Percentiles rank a stretch among this genome's conserved stretches.
phyloP scores from a whole-genome alignment of 2,329 filamentous ascomycete species.

The Coleophoma crateriformis region DNA sequence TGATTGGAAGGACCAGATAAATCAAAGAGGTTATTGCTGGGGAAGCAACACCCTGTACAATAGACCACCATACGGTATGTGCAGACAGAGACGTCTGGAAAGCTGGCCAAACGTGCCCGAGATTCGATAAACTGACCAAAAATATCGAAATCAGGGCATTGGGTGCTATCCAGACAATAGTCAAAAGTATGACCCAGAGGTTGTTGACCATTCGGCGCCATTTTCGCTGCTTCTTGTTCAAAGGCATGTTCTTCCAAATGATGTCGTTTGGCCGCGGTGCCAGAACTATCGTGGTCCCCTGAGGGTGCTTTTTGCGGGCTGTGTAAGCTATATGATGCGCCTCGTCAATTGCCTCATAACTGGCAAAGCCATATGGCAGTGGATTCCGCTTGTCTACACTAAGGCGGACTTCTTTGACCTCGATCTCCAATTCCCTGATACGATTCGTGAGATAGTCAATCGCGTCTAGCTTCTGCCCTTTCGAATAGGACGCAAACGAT shows the following conservation, averaged over 20 bases:
- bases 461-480: slow-evolving; percentile 77
- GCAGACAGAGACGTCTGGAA: slow-evolving; percentile 62
- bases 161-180: slow-evolving; percentile 80
- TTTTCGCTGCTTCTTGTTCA: slow-evolving; percentile 62
- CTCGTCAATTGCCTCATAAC: slow-evolving; percentile 81
- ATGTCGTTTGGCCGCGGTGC: slow-evolving; percentile 87
- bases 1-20: slow-evolving; percentile 81
- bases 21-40: slow-evolving; percentile 83
- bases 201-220: slow-evolving; percentile 75
- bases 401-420: slow-evolving; percentile 78
- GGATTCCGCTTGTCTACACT: slow-evolving; percentile 83
- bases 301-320: slow-evolving; percentile 72
- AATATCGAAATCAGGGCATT: slow-evolving; percentile 96
- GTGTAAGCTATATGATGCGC: slow-evolving; percentile 84
- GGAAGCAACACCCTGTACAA: slow-evolving; percentile 87
- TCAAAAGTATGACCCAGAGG: slow-evolving; percentile 77
- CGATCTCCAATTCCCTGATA: slow-evolving; percentile 74
- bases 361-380: slow-evolving; percentile 90
- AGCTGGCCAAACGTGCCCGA: slow-evolving; percentile 72
- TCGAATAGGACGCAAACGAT: slow-evolving; percentile 56
- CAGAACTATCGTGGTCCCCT: slow-evolving; percentile 70
- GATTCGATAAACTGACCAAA: slow-evolving; percentile 75
- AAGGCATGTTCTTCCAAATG: slow-evolving; percentile 89
- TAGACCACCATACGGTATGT: slow-evolving; percentile 69
- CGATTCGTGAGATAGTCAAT: slow-evolving; percentile 88